Conservation (phyloP, 495 filamentous ascomycete species). For the Annulohypoxylon bovei region DNA sequence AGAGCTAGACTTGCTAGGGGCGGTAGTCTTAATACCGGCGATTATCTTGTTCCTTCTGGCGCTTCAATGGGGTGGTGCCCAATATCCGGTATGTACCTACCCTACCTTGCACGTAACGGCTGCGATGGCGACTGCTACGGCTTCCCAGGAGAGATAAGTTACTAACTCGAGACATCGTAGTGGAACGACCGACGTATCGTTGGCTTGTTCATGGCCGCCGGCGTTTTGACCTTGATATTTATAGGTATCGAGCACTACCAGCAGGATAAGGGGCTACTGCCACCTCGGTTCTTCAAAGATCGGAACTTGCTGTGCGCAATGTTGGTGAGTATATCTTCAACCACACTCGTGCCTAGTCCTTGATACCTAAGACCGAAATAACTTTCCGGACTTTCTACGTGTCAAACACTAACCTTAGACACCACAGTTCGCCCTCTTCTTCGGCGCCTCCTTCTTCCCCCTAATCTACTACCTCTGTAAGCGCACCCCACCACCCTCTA, state of each 20-base stretch:
- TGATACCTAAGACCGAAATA: constrained; percentile 49
- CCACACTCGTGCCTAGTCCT: no score
- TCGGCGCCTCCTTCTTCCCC: constrained; percentile 74
- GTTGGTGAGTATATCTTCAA: constrained; percentile 43
- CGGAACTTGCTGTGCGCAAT: constrained; percentile 63
- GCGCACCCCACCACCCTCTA: constrained; percentile 5
- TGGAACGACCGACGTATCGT: constrained; percentile 34
- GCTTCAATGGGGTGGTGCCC: constrained; percentile 70
- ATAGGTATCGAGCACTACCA: constrained; percentile 61
- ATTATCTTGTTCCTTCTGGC: constrained; percentile 69
- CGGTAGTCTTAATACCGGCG: constrained; percentile 60
- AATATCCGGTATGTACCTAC: constrained; percentile 57
- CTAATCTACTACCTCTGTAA: constrained; percentile 75
- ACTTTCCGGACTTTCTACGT: constrained; percentile 54
- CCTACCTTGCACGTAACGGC: constrained; percentile 17
- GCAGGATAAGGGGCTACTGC: constrained; percentile 64
- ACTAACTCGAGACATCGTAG: constrained; percentile 27
- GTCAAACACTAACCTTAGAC: constrained; percentile 37
- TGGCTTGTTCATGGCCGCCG: constrained; percentile 60
- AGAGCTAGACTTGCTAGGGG: constrained; percentile 64
- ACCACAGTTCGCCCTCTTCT: constrained; percentile 61
- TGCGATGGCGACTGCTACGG: constrained; percentile 46
- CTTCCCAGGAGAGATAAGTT: background rate
- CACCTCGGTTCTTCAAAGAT: constrained; percentile 65
- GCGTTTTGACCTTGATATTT: constrained; percentile 59